phyloP scores from a whole-genome alignment of 768 basidiomycete species.

The Pleurotus platypus region DNA sequence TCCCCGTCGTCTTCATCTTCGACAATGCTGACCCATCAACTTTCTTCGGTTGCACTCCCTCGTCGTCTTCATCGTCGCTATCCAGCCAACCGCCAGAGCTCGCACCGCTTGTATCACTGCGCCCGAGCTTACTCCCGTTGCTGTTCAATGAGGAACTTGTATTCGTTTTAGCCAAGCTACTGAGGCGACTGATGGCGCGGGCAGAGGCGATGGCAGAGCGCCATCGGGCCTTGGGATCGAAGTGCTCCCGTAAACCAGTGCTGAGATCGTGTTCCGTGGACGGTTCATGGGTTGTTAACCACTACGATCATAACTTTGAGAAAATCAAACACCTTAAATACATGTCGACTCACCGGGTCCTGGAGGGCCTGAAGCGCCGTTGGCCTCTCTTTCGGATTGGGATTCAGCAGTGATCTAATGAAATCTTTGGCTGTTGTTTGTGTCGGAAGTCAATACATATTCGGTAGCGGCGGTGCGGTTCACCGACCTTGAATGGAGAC shows the following conservation, averaged over 20 bases:
- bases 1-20: neutral
- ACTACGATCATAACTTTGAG: slow-evolving; percentile 33
- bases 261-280: slow-evolving; percentile 74
- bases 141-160: slow-evolving; percentile 2
- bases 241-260: slow-evolving; percentile 74
- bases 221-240: slow-evolving; percentile 76
- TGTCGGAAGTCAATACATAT: no score
- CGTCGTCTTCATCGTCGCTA: slow-evolving; percentile 27
- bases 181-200: slow-evolving; percentile 37
- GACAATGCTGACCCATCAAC: neutral
- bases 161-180: slow-evolving; percentile 15
- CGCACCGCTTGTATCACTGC: slow-evolving; percentile 20
- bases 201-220: slow-evolving; percentile 59
- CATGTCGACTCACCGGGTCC: slow-evolving; percentile 49
- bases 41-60: slow-evolving; percentile 13
- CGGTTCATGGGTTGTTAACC: slow-evolving; percentile 67
- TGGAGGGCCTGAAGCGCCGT: slow-evolving; percentile 70
- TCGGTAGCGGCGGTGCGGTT: no score
- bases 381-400: slow-evolving; percentile 67
- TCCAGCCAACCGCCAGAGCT: slow-evolving; percentile 31
- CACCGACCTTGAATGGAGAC: slow-evolving; percentile 68
- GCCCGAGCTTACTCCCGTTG: neutral
- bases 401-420: slow-evolving; percentile 64
- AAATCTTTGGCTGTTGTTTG: slow-evolving; percentile 79
- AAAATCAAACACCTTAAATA: no score